Evolutionary conservation across 1,139 yeast species (phyloP), one percentile per base, ranked within the genome.

Genomic region (Suhomyces coccinellae): DNA sequence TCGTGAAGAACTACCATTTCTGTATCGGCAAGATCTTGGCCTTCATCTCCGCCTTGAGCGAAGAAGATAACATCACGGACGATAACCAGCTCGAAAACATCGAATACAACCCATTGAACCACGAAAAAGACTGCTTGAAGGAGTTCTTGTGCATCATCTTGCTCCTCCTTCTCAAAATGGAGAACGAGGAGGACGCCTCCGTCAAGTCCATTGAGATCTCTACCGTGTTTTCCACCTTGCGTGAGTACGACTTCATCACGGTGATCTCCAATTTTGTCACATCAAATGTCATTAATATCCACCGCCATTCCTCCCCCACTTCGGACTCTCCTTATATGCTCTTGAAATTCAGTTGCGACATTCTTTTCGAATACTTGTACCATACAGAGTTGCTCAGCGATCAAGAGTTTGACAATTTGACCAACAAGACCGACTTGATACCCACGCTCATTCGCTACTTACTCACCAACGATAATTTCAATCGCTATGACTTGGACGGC

Each of bases 371-470:
- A 52, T 74, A 74, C 48, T 63, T 74, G 34, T 74, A 64, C 55
- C 65, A 66, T 40, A 60, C 61, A 4, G 76, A 67, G 40, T 51
- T 71, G 14, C 56, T 74, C 6, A 52, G 62, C 6, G 75, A 71
- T 46, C 49, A 49, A 6, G 78, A 74, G 45, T 69, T 73, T 43
- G 52, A 52, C 8, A 53, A 53, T 13, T 54, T 74, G 45, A 64
- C 71, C 2, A 50, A 54, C 26, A 47, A 55, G 14, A 60, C 72
- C 9, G 52, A 53, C 4, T 52, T 74, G 38, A 65, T 73, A 1
- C 59, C 64, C 2, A 59, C 65, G 0, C 56, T 86, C 44, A 69
- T 87, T 13, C 71, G 74, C 46, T 79, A 75, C 51, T 64, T 86
- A 38, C 73, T 85, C 43, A 61, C 73, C 3, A 73, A 78, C 20